Evolutionary conservation across 1,284 basidiomycete species (phyloP).

Genomic region (Apiotrichum siamense): DNA sequence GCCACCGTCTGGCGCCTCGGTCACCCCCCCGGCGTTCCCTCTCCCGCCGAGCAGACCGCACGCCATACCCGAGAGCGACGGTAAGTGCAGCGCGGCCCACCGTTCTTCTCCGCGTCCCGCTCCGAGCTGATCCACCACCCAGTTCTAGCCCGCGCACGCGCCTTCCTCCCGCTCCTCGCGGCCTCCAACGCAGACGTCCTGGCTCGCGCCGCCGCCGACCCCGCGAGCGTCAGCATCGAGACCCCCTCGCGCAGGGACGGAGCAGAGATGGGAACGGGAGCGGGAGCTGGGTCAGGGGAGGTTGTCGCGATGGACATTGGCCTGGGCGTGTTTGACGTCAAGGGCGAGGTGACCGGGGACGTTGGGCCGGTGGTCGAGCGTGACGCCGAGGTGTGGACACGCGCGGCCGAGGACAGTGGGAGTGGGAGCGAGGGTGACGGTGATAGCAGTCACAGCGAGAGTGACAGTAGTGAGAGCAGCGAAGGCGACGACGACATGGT

Average conservation of each 20-base stretch:
- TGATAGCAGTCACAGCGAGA: slow-evolving; percentile 2
- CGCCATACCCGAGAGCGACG: slow-evolving; percentile 15
- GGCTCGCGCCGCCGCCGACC: slow-evolving; percentile 19
- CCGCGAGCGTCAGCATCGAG: slow-evolving; percentile 27
- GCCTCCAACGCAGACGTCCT: slow-evolving; percentile 31
- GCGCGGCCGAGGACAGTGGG: slow-evolving; percentile 1
- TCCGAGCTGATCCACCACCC: neutral
- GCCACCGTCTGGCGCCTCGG: neutral
- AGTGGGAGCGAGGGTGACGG: slow-evolving; percentile 5
- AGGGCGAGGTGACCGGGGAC: slow-evolving; percentile 6
- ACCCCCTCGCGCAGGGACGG: too few relatives aligned
- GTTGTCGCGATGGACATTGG: slow-evolving; percentile 29
- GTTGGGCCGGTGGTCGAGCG: slow-evolving; percentile 22
- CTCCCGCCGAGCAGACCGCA: neutral
- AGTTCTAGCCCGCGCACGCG: slow-evolving; percentile 33
- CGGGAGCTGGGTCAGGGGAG: neutral
- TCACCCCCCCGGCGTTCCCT: neutral
- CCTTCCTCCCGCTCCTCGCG: slow-evolving; percentile 36
- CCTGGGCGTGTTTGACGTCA: slow-evolving; percentile 39
- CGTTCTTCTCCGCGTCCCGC: neutral
- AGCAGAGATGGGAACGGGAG: too few relatives aligned
- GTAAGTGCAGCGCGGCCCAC: neutral
- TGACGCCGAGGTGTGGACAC: slow-evolving; percentile 8
- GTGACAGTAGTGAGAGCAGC: slow-evolving; percentile 1
- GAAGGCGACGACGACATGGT: slow-evolving; percentile 3